These are phyloP conservation scores for Leccinum rimulosum DNA, from an alignment of 768 basidiomycete genomes.

Conservation along the genomic window DNA sequence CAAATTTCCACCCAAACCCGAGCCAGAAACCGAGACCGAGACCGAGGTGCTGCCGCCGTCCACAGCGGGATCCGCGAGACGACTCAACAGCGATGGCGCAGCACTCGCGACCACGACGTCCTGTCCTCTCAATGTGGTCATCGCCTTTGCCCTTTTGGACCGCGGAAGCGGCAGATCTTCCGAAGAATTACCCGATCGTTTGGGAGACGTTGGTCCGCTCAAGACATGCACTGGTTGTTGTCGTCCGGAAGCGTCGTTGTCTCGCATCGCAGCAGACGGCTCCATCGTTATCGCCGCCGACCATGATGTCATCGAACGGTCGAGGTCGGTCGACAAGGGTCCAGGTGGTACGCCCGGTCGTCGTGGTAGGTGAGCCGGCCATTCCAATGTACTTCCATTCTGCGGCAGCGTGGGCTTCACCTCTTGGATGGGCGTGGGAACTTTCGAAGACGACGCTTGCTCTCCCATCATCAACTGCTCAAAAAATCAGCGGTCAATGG, in stretches of 20 bases:
- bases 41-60: slow-evolving; percentile 4
- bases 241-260: slow-evolving; percentile 9
- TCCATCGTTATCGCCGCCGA: slow-evolving; percentile 8
- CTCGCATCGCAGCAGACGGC: slow-evolving; percentile 11
- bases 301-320: slow-evolving; percentile 13
- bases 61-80: slow-evolving; percentile 31
- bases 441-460: slow-evolving; percentile 17
- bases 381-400: slow-evolving; percentile 15
- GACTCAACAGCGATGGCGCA: slow-evolving; percentile 44
- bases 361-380: slow-evolving; percentile 30
- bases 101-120: slow-evolving; percentile 7
- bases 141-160: slow-evolving; percentile 33
- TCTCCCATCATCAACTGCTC: slow-evolving; percentile 40
- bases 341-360: slow-evolving; percentile 14
- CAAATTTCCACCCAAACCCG: slow-evolving; percentile 9
- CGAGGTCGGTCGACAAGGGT: slow-evolving; percentile 13
- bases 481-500: slow-evolving; percentile 41
- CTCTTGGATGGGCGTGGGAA: slow-evolving; percentile 8
- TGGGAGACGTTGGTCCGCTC: slow-evolving; percentile 19
- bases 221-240: neutral
- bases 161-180: slow-evolving; percentile 35
- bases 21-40: neutral
- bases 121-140: slow-evolving; percentile 24
- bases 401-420: slow-evolving; percentile 6
- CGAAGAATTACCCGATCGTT: slow-evolving; percentile 24